Conservation (phyloP, 306 rosid genomes). For the Delonix regia region DNA sequence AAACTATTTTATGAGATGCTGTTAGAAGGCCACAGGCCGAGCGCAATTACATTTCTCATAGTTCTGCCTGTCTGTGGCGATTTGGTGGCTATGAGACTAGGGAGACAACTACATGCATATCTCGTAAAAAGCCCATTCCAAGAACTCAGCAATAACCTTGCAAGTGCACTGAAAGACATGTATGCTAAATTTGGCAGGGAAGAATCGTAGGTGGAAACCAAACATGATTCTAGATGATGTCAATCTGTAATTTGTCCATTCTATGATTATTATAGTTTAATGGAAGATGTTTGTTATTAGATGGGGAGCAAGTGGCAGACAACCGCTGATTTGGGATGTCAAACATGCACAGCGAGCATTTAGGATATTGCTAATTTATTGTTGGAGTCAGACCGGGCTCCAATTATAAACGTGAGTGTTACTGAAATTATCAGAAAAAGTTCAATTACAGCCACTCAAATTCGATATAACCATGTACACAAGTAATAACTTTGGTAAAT, state of each 20-base stretch:
- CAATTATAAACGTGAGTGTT: too few species aligned
- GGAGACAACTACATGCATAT: neutral
- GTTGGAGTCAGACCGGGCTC: neutral
- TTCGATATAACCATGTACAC: neutral
- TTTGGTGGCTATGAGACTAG: neutral
- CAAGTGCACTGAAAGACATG: neutral
- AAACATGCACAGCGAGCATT: neutral
- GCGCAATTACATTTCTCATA: conserved; percentile 6
- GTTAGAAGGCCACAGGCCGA: neutral
- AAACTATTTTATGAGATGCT: neutral
- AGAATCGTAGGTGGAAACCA: neutral
- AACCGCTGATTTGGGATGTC: neutral
- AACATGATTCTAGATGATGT: neutral
- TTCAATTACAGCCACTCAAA: neutral
- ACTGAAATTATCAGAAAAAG: neutral
- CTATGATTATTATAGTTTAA: neutral
- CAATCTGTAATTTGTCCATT: neutral
- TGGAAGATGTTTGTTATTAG: neutral
- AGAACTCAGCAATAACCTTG: neutral
- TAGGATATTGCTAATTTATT: neutral
- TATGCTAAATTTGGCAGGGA: neutral
- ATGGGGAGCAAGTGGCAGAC: neutral
- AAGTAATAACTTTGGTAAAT: neutral
- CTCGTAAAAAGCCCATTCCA: neutral
- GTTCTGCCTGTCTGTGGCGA: conserved; percentile 1